Base-by-base conservation (phyloP, 164 flowering plant genomes). In the Brasenia schreberi region DNA sequence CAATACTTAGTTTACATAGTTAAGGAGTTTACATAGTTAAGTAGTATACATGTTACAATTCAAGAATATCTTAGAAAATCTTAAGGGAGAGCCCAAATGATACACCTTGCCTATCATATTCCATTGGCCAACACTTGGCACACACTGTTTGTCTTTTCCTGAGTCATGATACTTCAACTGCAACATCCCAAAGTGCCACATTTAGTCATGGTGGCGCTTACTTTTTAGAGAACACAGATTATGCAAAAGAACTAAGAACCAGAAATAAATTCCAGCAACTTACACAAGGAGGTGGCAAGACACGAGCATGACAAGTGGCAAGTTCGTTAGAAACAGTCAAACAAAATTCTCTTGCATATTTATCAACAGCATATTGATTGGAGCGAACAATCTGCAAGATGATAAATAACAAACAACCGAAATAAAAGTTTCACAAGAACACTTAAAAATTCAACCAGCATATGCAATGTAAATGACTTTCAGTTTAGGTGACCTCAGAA, bases 81-180 rank as follows among this genome's bases (percentile, higher is more conserved):
- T 33, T 33, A 33, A 33, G 39, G 39, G 39, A 33, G 39, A 33
- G 39, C 2, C 39, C 39, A 33, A 33, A 33, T 33, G 39, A 33
- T 33, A 1, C 59, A 91, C 99, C 86, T 83, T 82, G 67, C 87
- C 74, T 0, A 85, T 92, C 99, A 94, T 92, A 43, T 92, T 94
- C 99, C 99, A 94, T 18, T 81, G 85, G 0, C 99, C 99, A n/a
- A 82, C 77, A 6, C 70, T 61, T 2, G 99, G 99, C 43, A 76
- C 75, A 39, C 83, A 80, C 19, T 33, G 68, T 6, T 61, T 6
- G 27, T 87, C 87, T 19, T 66, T 68, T 3, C 98, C 93, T 58
- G 71, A 66, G 0, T 78, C 84, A 76, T 85, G 87, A 66, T 91
- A 94, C 66, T 78, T 81, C 9, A 94, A 85, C 97, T 94, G 79